Conservation (phyloP, 108 stramenopile species). For the Nannochloropsis gaditana region DNA sequence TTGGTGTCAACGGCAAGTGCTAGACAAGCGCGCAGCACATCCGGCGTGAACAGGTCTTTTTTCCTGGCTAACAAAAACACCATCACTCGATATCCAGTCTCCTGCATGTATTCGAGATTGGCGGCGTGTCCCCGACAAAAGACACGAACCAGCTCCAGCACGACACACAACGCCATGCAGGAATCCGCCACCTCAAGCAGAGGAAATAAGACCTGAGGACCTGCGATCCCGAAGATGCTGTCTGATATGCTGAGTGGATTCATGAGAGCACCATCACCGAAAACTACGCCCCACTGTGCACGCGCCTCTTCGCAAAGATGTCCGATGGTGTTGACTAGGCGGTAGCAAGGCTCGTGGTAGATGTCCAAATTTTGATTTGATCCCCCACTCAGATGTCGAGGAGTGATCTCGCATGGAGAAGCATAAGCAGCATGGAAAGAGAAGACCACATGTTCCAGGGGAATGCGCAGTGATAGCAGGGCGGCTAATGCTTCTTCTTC, state of each 20-base stretch:
- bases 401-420: not conserved
- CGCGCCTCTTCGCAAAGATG: not conserved
- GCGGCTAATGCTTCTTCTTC: constrained; percentile 1
- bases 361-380: constrained; percentile 8
- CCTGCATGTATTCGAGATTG: constrained; percentile 43
- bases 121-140: constrained; percentile 29
- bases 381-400: not conserved
- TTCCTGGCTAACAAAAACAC: constrained; percentile 30
- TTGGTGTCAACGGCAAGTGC: constrained; percentile 33
- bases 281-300: constrained; percentile 17
- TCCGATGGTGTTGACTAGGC: not conserved
- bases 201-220: constrained; percentile 36
- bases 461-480: not conserved
- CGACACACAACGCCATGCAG: constrained; percentile 32
- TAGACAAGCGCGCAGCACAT: constrained; percentile 32
- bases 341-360: constrained; percentile 14
- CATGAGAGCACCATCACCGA: not conserved
- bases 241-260: not conserved
- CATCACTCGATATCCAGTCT: constrained; percentile 31
- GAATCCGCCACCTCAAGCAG: constrained; percentile 36
- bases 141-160: constrained; percentile 28
- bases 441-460: not conserved
- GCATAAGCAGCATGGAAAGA: constrained; percentile 1
- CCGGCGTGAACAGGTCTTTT: constrained; percentile 22
- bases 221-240: constrained; percentile 28